Evolutionary conservation across 108 stramenopile genomes (phyloP).

Genomic region (Nitzschia sp.): DNA sequence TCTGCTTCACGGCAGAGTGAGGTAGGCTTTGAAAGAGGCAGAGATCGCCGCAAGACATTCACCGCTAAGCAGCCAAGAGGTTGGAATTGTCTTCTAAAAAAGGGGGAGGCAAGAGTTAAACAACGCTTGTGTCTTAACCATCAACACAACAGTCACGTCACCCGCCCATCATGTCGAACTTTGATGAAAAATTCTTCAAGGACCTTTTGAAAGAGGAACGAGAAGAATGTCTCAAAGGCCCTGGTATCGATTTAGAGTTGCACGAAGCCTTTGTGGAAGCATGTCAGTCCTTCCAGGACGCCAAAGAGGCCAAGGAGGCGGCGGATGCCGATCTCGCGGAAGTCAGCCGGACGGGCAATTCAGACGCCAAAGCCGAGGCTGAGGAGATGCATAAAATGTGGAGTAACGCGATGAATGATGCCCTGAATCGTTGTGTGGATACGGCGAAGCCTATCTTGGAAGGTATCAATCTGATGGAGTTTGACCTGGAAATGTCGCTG

Average conservation of each 20-base stretch:
- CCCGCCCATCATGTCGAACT: constrained; percentile 38
- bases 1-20: too few species aligned
- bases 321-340: constrained; percentile 26
- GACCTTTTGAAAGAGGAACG: constrained; percentile 40
- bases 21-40: too few species aligned
- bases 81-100: too few species aligned
- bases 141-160: too few species aligned
- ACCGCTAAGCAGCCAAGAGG: too few species aligned
- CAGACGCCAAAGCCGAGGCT: constrained; percentile 22
- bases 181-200: constrained; percentile 44
- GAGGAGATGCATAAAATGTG: constrained; percentile 24
- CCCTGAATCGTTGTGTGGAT: constrained; percentile 26
- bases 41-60: too few species aligned
- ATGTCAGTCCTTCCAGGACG: constrained; percentile 39
- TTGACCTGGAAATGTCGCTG: constrained; percentile 45
- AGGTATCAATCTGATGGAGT: constrained; percentile 27
- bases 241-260: constrained; percentile 35
- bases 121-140: too few species aligned
- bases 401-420: constrained; percentile 28
- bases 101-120: too few species aligned
- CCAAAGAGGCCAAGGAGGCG: constrained; percentile 39
- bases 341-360: background rate
- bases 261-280: constrained; percentile 40
- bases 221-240: constrained; percentile 34
- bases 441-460: constrained; percentile 41